Evolutionary conservation across 2,329 filamentous ascomycete genomes (phyloP), one percentile per base, ranked within the genome.

Genomic region (Lachnellula arida): DNA sequence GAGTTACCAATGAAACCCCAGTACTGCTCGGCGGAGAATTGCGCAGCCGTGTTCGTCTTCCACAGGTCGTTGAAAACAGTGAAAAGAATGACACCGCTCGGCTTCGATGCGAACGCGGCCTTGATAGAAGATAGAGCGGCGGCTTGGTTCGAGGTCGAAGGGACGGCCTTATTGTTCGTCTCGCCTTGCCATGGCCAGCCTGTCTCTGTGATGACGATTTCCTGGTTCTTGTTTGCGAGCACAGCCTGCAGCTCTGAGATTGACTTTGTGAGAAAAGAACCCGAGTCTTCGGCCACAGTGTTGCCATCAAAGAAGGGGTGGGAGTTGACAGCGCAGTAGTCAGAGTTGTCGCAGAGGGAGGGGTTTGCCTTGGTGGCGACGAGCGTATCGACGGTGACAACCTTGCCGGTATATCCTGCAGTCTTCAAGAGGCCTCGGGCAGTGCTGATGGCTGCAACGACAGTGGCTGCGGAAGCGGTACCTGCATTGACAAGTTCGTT

Each of bases 321-420:
- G 62, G 85, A 82, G 73, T 96, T 96, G 69, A 87, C 81, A 15
- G 89, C 88, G 66, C 86, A 90, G 74, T 88, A 89, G 67, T 95
- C 90, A 1, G 87, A 89, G 46, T 76, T 78, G 25, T 84, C 71
- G 73, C 91, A 95, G 48, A 96, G 78, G 51, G 81, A 74, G 0
- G 86, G 86, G 64, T 93, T 80, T 50, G 76, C 73, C 48, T 85
- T 75, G n/a, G 85, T 78, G 5, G 86, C 84, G 22, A 81, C 78
- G 65, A 89, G 88, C 0, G 89, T 93, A 69, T 96, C 91, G 47
- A 93, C 88, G 0, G 87, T 85, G 39, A 92, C 88, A 32, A 96
- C 84, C 1, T 83, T 82, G 2, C 91, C 91, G 2, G 73, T 71
- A 72, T 87, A 96, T 0, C 88, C 89, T 23, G 80, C 79, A 0